Base-by-base conservation (phyloP, 768 basidiomycete genomes). In the Nidularia pulvinata region DNA sequence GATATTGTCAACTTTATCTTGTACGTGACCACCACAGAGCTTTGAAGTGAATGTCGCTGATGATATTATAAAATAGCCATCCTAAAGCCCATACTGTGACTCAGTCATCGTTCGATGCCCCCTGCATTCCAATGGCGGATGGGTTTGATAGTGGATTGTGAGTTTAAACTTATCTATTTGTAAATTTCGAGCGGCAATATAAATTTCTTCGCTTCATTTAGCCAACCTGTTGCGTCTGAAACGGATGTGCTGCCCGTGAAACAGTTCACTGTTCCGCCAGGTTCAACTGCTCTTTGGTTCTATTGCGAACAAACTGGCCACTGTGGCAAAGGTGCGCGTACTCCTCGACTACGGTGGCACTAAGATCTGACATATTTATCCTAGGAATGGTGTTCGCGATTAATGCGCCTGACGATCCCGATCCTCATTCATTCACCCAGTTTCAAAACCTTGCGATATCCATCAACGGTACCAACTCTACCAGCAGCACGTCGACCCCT, bases 301-400 rank as follows among this genome's bases (percentile, higher is more conserved):
- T 80, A 75, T 66, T 86, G 84, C 60, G 70, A 75, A 43, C 84
- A 85, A 59, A 64, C 60, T 7, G 66, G 68, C 39, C 84, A 88
- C 66, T 86, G 85, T 52, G 73, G 74, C 62, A 71, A 51, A 72
- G 71, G 67, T 19, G 7, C 50, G 43, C 11, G 14, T n/a, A 19
- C 16, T 32, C 14, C 10, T 48, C 42, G 7, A n/a, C 34, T 45
- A 43, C 19, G 7, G 33, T 36, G 5, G 22, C 43, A 16, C 19
- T 49, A 19, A 46, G n/a, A 14, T 30, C 25, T 46, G 10, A 46
- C 4, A 22, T 10, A 11, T 10, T 22, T 13, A 48, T 13, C n/a
- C 33, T 44, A 65, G 83, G 85, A 55, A 87, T 87, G 86, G 85
- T 87, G 25, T 84, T 84, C 63, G 84, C 84, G 3, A 73, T 86